Evolutionary conservation across 2,329 filamentous ascomycete genomes (phyloP).

Genomic region (Thelonectria rubi): DNA sequence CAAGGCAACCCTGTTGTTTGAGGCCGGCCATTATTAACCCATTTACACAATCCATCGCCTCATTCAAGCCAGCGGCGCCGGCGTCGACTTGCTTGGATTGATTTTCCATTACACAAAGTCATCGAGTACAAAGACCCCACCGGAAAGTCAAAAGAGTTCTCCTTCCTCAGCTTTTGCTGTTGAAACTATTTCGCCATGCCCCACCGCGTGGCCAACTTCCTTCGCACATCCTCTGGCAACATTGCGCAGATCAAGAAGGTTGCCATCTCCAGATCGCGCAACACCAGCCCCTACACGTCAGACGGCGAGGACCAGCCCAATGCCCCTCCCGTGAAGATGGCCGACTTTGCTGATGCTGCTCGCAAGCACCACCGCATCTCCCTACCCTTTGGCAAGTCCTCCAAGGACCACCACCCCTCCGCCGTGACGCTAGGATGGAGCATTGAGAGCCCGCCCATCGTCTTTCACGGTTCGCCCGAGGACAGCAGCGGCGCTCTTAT

Average conservation of each 20-base stretch:
- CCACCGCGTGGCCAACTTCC: constrained; percentile 66
- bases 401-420: constrained; percentile 53
- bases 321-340: constrained; percentile 48
- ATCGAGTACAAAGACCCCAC: constrained; percentile 5
- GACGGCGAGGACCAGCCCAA: constrained; percentile 48
- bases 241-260: constrained; percentile 60
- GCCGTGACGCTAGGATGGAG: constrained; percentile 60
- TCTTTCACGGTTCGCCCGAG: constrained; percentile 80
- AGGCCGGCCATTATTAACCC: neutral
- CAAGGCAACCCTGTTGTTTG: neutral
- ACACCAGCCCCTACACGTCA: constrained; percentile 48
- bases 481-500: constrained; percentile 85
- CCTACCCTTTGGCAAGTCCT: constrained; percentile 54
- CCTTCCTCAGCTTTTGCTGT: neutral
- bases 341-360: constrained; percentile 49
- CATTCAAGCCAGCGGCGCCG: constrained; percentile 20
- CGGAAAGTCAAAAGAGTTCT: neutral
- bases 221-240: constrained; percentile 65
- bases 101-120: constrained; percentile 14
- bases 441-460: constrained; percentile 87
- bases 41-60: constrained; percentile 2
- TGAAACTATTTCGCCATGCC: constrained; percentile 55
- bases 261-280: constrained; percentile 44
- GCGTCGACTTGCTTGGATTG: constrained; percentile 20
- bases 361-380: constrained; percentile 56